Base-by-base conservation (phyloP, 2,329 filamentous ascomycete genomes). In the Biscogniauxia sp. region DNA sequence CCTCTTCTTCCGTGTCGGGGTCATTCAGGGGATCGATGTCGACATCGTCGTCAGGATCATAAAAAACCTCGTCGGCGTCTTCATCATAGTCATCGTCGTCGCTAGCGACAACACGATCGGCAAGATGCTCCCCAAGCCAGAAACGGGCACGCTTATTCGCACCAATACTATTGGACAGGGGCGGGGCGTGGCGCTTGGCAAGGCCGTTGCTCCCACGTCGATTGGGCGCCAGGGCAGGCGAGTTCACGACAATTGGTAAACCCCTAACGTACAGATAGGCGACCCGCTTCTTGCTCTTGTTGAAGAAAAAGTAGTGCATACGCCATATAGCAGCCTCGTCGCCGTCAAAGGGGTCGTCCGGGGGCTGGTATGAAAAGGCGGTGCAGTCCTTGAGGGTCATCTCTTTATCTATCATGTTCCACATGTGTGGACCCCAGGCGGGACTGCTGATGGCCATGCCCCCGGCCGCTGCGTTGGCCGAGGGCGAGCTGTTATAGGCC, bases 251-350 rank as follows among this genome's bases (percentile, higher is more conserved):
- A 68, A 89, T 89, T 61, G 86, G 94, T 53, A 97, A 86, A n/a
- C 92, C 93, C 63, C 94, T 89, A 53, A 97, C 85, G 72, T 97
- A 96, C 53, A 99, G 80, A 74, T 99, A 99, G 62, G 92, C 93
- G 19, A 99, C 94, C 51, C 95, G 88, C 80, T 98, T 98, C 72
- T 89, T 84, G 25, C 88, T 82, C 71, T 94, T 94, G 81, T 96
- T 97, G 84, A 97, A 98, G 76, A 98, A 96, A 80, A 99, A 97
- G 77, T 96, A 97, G 75, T 98, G 93, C 64, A 93, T 83, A 55
- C 91, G 93, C 94, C 94, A 99, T 64, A 99, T 93, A 9, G 93
- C 90, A 63, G 92, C 91, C 72, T 97, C 93, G 63, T 96, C 93
- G 64, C 93, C 93, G 69, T 93, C 90, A 70, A 96, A 97, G 0